A percentile compares a stretch with the other conserved stretches of the same genome.
Conservation (phyloP, 305 asterid species). For the Ruellia speciosa region DNA sequence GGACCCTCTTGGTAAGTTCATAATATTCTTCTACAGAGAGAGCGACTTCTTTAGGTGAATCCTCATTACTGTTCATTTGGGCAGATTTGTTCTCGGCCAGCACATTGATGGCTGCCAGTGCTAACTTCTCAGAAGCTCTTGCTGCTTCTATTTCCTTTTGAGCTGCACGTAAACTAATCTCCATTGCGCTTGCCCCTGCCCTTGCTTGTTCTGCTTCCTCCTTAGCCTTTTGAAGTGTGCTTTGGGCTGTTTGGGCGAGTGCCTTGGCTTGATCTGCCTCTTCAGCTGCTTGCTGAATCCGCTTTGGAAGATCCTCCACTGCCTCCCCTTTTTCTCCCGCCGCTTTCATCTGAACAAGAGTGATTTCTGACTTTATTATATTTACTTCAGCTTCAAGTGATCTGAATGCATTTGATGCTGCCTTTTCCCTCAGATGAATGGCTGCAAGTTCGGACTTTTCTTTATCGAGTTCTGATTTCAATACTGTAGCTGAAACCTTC, state of each 20-base stretch:
- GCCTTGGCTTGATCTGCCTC: slow-evolving; percentile 64
- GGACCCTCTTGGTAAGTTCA: slow-evolving; percentile 74
- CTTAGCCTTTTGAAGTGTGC: slow-evolving; percentile 49
- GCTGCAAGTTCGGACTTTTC: slow-evolving; percentile 43
- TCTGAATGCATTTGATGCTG: slow-evolving; percentile 48
- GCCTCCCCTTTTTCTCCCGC: slow-evolving; percentile 53
- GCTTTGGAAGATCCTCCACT: slow-evolving; percentile 58
- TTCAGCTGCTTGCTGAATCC: slow-evolving; percentile 55
- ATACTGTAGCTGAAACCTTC: slow-evolving; percentile 54
- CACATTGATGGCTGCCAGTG: slow-evolving; percentile 71
- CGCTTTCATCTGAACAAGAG: slow-evolving; percentile 43
- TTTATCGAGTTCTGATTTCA: slow-evolving; percentile 66
- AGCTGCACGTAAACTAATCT: slow-evolving; percentile 52
- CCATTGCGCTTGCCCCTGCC: slow-evolving; percentile 44
- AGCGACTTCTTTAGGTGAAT: slow-evolving; percentile 44
- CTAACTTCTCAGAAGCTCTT: slow-evolving; percentile 71
- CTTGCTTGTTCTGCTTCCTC: slow-evolving; percentile 68
- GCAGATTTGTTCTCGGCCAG: slow-evolving; percentile 56
- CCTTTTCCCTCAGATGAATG: slow-evolving; percentile 56
- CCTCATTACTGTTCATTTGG: slow-evolving; percentile 27
- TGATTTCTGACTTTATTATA: slow-evolving; percentile 43
- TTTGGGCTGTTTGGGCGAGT: slow-evolving; percentile 36
- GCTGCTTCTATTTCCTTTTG: slow-evolving; percentile 82
- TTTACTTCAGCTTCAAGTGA: slow-evolving; percentile 69
- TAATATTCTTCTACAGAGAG: slow-evolving; percentile 72